Evolutionary conservation across 1,139 yeast genomes (phyloP), one percentile per base, ranked within the genome.

Genomic region (Pneumocystis oryctolagi): DNA sequence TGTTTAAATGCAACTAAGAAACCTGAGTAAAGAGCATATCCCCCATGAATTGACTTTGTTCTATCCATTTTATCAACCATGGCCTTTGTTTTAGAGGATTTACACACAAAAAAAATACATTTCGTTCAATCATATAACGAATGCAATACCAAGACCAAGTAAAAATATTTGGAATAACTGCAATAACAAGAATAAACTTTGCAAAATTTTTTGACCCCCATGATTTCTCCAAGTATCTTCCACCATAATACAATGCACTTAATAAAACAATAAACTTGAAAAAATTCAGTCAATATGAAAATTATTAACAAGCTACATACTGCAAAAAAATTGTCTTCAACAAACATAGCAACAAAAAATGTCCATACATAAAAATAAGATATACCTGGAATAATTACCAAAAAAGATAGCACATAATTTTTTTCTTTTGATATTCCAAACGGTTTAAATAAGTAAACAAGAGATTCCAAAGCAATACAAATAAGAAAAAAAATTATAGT

Each of bases 1-100:
- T 90, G 97, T 73, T 89, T 89, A 72, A 89, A 82, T 8, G 89
- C 94, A 42, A 90, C 95, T 65, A 89, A 75, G 68, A 87, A 85
- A 2, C 89, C 92, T 70, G 87, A 77, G 66, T 86, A 78, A 65
- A 88, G 76, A 0, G 89, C 83, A 58, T 83, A 80, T 28, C 89
- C 84, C 0, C 96, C 97, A 64, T 87, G 87, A 62, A 85, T 74
- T 3, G 85, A 63, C 30, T 61, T 62, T 30, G 67, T 60, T 56
- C 65, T 32, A 5, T 60, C 59, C 1, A 14, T 12, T 47, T 60
- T 61, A 37, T 66, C 67, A 34, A 64, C 58, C 9, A 63, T 16
- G 20, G n/a, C 16, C 20, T 16, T 12, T 35, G n/a, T 53, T 31
- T 40, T 28, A 56, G 14, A 12, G 20, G 16, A 47, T 47, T 47